phyloP scores from a whole-genome alignment of 805 yeast species.

The Lipomyces sp. region DNA sequence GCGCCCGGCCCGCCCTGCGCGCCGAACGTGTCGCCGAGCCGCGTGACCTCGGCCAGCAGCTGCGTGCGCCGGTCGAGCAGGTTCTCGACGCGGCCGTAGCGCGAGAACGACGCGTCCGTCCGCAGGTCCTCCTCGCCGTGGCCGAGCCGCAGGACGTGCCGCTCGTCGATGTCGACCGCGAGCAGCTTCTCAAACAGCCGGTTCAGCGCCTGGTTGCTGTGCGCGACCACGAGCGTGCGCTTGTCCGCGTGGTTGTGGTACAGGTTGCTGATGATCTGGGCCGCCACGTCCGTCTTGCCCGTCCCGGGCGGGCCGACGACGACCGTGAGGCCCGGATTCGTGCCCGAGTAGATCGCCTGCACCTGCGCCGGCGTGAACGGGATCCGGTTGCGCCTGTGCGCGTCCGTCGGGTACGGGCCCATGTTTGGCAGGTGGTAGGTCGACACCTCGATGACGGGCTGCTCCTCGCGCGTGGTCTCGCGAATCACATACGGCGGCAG shows the following conservation, averaged over 20 bases:
- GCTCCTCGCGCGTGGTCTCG: not conserved
- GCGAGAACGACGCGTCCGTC: slow-evolving; percentile 19
- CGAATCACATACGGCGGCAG: slow-evolving; percentile 20
- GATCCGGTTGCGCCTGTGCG: slow-evolving; percentile 19
- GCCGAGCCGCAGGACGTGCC: slow-evolving; percentile 33
- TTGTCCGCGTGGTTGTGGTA: slow-evolving; percentile 32
- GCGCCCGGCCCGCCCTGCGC: slow-evolving; percentile 42
- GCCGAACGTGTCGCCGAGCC: slow-evolving; percentile 36
- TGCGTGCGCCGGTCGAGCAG: slow-evolving; percentile 16
- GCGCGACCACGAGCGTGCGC: slow-evolving; percentile 37
- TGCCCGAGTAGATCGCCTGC: slow-evolving; percentile 33
- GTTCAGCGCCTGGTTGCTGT: slow-evolving; percentile 32
- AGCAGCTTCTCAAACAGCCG: slow-evolving; percentile 31
- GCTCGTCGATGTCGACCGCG: slow-evolving; percentile 31
- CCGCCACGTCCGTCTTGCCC: slow-evolving; percentile 47
- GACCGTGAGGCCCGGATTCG: slow-evolving; percentile 51
- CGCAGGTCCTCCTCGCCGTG: slow-evolving; percentile 28
- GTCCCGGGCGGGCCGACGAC: slow-evolving; percentile 81
- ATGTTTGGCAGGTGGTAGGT: slow-evolving; percentile 13
- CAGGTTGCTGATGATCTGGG: slow-evolving; percentile 32
- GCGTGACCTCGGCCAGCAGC: slow-evolving; percentile 34
- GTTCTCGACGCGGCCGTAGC: slow-evolving; percentile 30
- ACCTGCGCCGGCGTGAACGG: slow-evolving; percentile 33
- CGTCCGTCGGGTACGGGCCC: slow-evolving; percentile 28
- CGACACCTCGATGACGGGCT: slow-evolving; percentile 14